Evolutionary conservation across 148 eudicot genomes (phyloP), one percentile per base, ranked within the genome.

Genomic region (Camellia japonica): DNA sequence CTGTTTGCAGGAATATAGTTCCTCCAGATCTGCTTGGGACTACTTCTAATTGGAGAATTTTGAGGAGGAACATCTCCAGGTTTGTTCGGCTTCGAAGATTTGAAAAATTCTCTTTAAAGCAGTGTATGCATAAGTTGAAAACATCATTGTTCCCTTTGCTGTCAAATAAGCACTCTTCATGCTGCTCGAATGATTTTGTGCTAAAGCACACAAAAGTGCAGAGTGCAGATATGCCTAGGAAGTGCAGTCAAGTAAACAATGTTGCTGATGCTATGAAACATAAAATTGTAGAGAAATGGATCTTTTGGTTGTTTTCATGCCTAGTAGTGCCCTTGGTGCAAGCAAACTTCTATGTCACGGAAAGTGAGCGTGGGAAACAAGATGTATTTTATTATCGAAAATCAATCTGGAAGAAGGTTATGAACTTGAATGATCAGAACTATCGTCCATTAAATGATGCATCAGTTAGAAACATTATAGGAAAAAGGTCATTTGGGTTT

Each of bases 321-420:
- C 72, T 93, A 30, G 88, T 95, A 51, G 87, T 87, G 56, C 97
- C 99, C 68, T 71, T 93, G 82, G 67, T 93, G 65, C 91, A 89
- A 84, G 88, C 95, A 79, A 89, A 95, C 81, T 95, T 95, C 81
- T 95, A 95, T 79, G 88, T 92, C 13, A 93, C 97, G 6, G 99
- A 95, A 87, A 92, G 89, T 83, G 95, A 95, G 86, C 83, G 82
- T 79, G 92, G 92, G 81, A 93, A 90, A 80, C 92, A 90, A 79
- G 90, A 89, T 71, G 20, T 92, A 58, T 90, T 76, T 73, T 92
- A 83, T 79, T 95, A 90, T 62, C 79, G 84, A 44, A 92, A 93
- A 77, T 81, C 93, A 11, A 77, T 82, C 19, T 93, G 99, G 99
- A 70, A 81, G 82, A 87, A 87, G 62, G 79, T 93, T 65, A 88